Base-by-base conservation (phyloP, 2,329 filamentous ascomycete species). In the Fusarium compactum region DNA sequence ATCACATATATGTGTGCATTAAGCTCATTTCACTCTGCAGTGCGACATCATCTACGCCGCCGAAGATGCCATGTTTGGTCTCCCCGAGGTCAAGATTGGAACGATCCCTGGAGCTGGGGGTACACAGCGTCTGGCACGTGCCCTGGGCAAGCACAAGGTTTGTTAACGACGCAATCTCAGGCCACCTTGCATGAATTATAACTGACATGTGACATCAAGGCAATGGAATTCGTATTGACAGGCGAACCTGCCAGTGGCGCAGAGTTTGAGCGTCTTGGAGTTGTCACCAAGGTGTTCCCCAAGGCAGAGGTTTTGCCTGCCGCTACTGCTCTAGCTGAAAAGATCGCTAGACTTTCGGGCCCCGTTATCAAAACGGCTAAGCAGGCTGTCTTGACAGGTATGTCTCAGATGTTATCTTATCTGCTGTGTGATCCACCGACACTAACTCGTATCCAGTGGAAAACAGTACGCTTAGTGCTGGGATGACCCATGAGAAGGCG, bases 41-140 rank as follows among this genome's bases (percentile, higher is more conserved):
- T 79, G 78, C 61, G 78, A 79, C 27, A 74, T 79, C 27, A 78
- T 79, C 46, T 78, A 78, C 54, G 75, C 78, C 16, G 76, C 77
- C 20, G 67, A 76, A 44, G 66, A 67, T 57, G 73, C 76, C 62
- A 70, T 69, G n/a, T 79, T 80, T 47, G 78, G 78, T 6, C 73
- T 79, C 12, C 78, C 78, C n/a, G 78, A 79, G 59, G 75, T 80
- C 50, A 79, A 75, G 60, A 78, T 79, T 29, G 78, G 78, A 27
- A 75, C 76, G 1, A 78, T 79, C 29, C 78, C 78, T 15, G 78
- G 78, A 24, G 78, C 77, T 16, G 78, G 78, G 14, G 78, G 78
- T 38, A 80, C 78, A 6, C 78, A 79, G 34, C 73, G 78, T 9
- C 59, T 79, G 27, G 76, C 78, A 20, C 72, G 71, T 34, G 74